phyloP scores from a whole-genome alignment of 2,329 filamentous ascomycete species.

The Davidsoniella neocaledoniae region DNA sequence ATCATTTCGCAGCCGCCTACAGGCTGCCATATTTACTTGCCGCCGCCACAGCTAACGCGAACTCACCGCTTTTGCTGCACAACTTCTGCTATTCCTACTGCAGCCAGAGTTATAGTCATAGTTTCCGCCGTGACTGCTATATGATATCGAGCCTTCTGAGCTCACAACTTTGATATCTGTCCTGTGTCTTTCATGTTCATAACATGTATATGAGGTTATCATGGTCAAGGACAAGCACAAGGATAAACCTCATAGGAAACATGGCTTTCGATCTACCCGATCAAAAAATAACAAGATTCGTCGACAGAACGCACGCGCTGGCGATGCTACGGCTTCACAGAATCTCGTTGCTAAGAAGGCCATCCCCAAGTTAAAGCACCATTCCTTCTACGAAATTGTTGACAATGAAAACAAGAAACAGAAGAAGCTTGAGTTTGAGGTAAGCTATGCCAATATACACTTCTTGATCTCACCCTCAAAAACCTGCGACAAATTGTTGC shows the following conservation, averaged over 20 bases:
- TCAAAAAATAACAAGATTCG: neutral
- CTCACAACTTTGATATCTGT: neutral
- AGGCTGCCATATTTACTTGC: neutral
- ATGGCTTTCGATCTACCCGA: neutral
- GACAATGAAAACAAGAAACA: conserved; percentile 45
- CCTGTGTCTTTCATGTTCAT: neutral
- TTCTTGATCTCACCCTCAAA: neutral
- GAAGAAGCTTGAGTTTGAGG: conserved; percentile 45
- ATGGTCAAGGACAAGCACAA: conserved; percentile 4
- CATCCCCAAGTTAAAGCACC: conserved; percentile 35
- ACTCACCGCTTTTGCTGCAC: too few relatives aligned
- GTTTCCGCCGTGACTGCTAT: too few relatives aligned
- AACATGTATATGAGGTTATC: conserved; percentile 6
- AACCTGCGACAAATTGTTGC: too few relatives aligned
- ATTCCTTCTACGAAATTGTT: conserved; percentile 46
- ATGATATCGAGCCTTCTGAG: too few relatives aligned
- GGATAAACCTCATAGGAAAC: neutral
- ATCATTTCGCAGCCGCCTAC: neutral
- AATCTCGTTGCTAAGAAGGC: conserved; percentile 23
- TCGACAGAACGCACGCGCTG: neutral
- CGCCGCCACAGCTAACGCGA: neutral
- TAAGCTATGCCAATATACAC: conserved; percentile 19
- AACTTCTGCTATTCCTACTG: too few relatives aligned
- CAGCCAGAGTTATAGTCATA: too few relatives aligned
- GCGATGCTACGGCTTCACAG: neutral